Evolutionary conservation across 1,284 basidiomycete genomes (phyloP).

Genomic region (Irpex sp.): DNA sequence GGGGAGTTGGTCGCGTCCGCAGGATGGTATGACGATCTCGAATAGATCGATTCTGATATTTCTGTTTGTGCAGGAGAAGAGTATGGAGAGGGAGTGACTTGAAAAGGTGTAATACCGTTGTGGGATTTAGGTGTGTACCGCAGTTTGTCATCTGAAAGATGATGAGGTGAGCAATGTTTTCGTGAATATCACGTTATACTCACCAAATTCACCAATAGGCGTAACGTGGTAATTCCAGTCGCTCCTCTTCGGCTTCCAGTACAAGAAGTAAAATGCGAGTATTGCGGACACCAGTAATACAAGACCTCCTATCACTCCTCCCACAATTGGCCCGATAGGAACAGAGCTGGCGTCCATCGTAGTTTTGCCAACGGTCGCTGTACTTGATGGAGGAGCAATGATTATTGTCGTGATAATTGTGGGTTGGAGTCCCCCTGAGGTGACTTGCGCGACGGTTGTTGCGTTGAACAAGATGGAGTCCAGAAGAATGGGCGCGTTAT

Average conservation of each 20-base stretch:
- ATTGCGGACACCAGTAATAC: slow-evolving; percentile 14
- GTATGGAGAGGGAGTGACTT: neutral
- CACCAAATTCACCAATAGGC: neutral
- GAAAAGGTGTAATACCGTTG: neutral
- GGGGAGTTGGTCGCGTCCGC: neutral
- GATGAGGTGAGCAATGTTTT: neutral
- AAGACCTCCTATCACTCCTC: slow-evolving; percentile 17
- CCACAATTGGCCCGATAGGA: slow-evolving; percentile 12
- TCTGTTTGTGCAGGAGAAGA: neutral
- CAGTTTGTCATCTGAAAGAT: neutral
- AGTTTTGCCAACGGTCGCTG: neutral
- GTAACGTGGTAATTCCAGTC: slow-evolving; percentile 3
- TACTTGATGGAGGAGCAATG: slow-evolving; percentile 10
- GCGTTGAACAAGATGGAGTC: neutral
- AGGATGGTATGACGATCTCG: neutral
- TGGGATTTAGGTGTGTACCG: neutral
- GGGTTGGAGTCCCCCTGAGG: neutral
- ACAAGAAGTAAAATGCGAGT: slow-evolving; percentile 16
- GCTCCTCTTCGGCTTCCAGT: slow-evolving; percentile 10
- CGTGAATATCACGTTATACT: neutral
- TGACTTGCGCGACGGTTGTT: neutral
- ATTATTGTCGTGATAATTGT: slow-evolving; percentile 17
- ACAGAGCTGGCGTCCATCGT: neutral
- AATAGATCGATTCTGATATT: neutral
- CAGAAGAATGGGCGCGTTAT: neutral